These are phyloP conservation scores for Chalara sp. DNA, from an alignment of 2,329 filamentous ascomycete species.

Conservation along the genomic window DNA sequence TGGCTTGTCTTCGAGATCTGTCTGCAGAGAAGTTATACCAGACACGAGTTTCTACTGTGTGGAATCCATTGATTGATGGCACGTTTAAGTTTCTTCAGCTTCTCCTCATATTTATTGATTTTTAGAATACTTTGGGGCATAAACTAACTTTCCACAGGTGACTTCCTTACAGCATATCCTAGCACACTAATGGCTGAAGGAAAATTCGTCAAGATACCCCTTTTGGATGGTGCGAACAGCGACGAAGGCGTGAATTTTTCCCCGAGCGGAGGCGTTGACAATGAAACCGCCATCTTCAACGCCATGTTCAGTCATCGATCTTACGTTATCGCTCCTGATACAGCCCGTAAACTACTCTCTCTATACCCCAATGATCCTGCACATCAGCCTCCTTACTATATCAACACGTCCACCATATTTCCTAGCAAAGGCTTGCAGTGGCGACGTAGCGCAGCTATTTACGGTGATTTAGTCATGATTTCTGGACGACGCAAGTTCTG, in stretches of 20 bases:
- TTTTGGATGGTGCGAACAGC: constrained; percentile 41
- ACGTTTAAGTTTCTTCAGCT: background rate
- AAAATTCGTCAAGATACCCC: constrained; percentile 37
- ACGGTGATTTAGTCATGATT: constrained; percentile 42
- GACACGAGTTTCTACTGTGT: too few relatives aligned
- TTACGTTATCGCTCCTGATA: constrained; percentile 39
- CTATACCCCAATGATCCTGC: too few relatives aligned
- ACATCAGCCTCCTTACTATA: too few relatives aligned
- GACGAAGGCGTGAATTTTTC: constrained; percentile 40
- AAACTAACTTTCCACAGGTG: constrained; percentile 20
- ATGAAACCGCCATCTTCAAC: constrained; percentile 36
- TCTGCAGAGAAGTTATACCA: background rate
- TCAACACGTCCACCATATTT: constrained; percentile 14
- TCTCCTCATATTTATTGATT: constrained; percentile 1
- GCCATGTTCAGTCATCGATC: constrained; percentile 36
- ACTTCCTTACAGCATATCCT: constrained; percentile 40
- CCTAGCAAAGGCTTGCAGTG: constrained; percentile 33
- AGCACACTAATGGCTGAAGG: constrained; percentile 36
- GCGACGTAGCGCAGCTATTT: constrained; percentile 39
- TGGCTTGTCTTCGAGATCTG: constrained; percentile 16
- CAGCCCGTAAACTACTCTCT: constrained; percentile 21
- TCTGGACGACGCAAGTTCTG: constrained; percentile 38
- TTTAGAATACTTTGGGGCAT: constrained; percentile 10
- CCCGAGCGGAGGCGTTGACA: constrained; percentile 32
- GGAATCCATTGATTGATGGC: too few relatives aligned